Conservation (phyloP, 345 rosid species). For the Geranium brycei region DNA sequence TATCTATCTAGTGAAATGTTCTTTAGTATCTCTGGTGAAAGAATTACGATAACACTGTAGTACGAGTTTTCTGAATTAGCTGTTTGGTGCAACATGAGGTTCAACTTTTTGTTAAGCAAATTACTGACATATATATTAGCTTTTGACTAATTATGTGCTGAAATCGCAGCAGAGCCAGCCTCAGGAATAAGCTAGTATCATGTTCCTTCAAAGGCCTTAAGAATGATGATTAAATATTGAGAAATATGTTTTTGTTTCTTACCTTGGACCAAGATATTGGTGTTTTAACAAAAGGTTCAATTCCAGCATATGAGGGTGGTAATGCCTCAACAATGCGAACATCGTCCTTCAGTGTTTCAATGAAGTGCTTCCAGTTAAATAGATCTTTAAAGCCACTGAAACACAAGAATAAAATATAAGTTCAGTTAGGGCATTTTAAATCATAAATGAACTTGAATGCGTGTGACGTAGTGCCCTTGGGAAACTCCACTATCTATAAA, state of each 20-base stretch:
- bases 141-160: too few species aligned
- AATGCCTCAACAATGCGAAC: slow-evolving; percentile 70
- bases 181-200: background rate
- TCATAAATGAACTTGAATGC: slow-evolving; percentile 6
- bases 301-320: slow-evolving; percentile 47
- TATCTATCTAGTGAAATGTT: background rate
- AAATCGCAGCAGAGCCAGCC: too few species aligned
- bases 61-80: too few species aligned
- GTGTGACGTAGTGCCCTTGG: background rate
- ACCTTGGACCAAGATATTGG: slow-evolving; percentile 98
- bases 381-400: slow-evolving; percentile 88
- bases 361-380: slow-evolving; percentile 86
- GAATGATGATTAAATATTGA: background rate
- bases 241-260: slow-evolving; percentile 2
- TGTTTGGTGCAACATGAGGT: too few species aligned
- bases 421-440: slow-evolving; percentile 3
- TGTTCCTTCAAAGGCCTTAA: background rate
- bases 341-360: slow-evolving; percentile 61
- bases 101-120: too few species aligned
- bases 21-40: too few species aligned
- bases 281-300: slow-evolving; percentile 61
- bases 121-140: too few species aligned
- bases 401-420: slow-evolving; percentile 8
- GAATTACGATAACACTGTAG: too few species aligned
- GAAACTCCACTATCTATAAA: background rate